Evolutionary conservation across 495 filamentous ascomycete genomes (phyloP), one percentile per base, ranked within the genome.

Genomic region (Xylaria acuta): DNA sequence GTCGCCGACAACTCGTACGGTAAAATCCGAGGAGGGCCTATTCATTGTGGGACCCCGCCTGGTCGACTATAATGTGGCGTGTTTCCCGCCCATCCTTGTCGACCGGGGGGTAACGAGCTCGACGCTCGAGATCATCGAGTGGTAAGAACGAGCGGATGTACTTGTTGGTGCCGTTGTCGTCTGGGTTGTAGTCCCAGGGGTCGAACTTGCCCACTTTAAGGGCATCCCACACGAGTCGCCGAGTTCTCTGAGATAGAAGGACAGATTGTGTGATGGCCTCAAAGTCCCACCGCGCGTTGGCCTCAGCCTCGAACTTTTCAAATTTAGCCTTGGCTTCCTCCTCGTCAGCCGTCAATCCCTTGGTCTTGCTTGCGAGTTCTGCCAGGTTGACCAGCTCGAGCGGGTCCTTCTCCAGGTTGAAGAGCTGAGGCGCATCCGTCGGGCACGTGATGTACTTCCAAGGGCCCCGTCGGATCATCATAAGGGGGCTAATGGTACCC

Each of bases 381-480:
- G 88, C 92, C 56, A 95, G 83, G 78, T 97, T 95, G 60, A 84
- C 80, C 27, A 91, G 82, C 80, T 97, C 94, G 6, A 90, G 80
- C 1, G 94, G 94, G 76, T 97, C 94, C 22, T 79, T 77, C 47
- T 83, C 84, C 14, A 97, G 82, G 77, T 97, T 88, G 83, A 87
- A 97, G 20, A 97, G 88, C 85, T 93, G 91, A 12, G 91, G 87
- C 5, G 91, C 90, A 78, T 97, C 94, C 20, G 91, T 90, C 8
- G 92, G 88, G 69, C 92, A 97, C 72, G 90, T 92, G 72, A 93
- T 86, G 72, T 92, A 95, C 82, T 97, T 97, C 91, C 91, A 96
- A 56, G 83, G 82, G 14, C 93, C 93, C 56, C 92, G 90, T 40
- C 89, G 88, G 77, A 97, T 97, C 94, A 97, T 97, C 82, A 96